These are phyloP conservation scores for Pisolithus orientalis DNA, from an alignment of 768 basidiomycete genomes.

Conservation along the genomic window DNA sequence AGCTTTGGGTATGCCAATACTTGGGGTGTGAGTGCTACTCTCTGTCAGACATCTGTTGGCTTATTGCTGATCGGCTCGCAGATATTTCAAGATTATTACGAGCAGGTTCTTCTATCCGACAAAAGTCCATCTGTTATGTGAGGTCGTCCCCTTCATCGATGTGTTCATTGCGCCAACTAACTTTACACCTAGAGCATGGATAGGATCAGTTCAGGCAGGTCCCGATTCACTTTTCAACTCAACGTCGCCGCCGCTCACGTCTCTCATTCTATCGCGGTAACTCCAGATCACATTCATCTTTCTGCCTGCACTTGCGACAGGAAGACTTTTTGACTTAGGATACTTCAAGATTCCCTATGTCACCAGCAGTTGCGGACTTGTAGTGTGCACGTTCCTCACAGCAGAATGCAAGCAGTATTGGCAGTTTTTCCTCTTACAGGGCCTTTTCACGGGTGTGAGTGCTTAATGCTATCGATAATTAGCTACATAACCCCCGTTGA, in stretches of 20 bases:
- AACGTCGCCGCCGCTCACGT: not conserved
- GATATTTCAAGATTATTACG: slow-evolving; percentile 73
- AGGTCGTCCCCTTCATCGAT: slow-evolving; percentile 5
- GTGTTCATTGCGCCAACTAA: not conserved
- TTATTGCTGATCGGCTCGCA: slow-evolving; percentile 14
- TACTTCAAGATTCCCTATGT: slow-evolving; percentile 49
- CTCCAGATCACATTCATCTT: slow-evolving; percentile 56
- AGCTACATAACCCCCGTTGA: not conserved
- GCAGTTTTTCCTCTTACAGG: slow-evolving; percentile 76
- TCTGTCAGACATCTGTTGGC: too few species aligned
- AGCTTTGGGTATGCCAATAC: too few species aligned
- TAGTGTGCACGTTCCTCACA: slow-evolving; percentile 55
- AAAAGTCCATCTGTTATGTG: slow-evolving; percentile 62
- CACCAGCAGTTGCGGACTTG: slow-evolving; percentile 41
- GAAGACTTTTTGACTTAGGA: slow-evolving; percentile 70
- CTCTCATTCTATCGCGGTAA: not conserved
- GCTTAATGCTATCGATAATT: slow-evolving; percentile 40
- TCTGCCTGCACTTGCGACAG: slow-evolving; percentile 54
- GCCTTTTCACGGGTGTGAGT: slow-evolving; percentile 36
- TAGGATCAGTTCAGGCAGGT: slow-evolving; percentile 65
- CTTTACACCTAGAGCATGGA: slow-evolving; percentile 54
- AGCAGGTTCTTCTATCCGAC: slow-evolving; percentile 43
- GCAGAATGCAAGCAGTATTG: slow-evolving; percentile 70
- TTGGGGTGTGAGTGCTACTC: too few species aligned
- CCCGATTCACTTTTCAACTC: not conserved